A percentile compares a stretch with the other conserved stretches of the same genome.
These are phyloP conservation scores for Ascosphaera apis DNA, from an alignment of 2,329 filamentous ascomycete species.

Conservation along the genomic window DNA sequence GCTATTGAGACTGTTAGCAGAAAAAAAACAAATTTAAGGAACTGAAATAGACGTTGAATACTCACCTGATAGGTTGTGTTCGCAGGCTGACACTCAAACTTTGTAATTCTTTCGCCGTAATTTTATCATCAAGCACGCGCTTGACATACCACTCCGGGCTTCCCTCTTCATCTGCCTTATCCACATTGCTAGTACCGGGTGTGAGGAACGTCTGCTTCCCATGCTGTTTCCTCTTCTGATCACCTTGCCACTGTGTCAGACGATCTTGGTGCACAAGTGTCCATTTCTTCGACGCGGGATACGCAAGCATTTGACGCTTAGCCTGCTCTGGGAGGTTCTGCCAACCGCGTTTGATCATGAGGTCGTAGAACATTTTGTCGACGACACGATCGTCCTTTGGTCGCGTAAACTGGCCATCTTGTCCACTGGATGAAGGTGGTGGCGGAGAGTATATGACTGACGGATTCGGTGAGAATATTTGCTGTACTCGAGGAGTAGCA, in stretches of 20 bases:
- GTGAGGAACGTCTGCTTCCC: constrained; percentile 48
- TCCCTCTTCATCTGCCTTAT: constrained; percentile 76
- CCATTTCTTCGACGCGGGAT: constrained; percentile 91
- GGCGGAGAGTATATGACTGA: background rate
- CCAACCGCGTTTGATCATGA: constrained; percentile 97
- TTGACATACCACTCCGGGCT: constrained; percentile 97
- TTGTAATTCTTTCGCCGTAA: constrained; percentile 74
- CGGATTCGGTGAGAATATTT: constrained; percentile 1
- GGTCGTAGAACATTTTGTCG: constrained; percentile 70
- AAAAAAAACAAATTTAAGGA: background rate
- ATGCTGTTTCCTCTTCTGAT: constrained; percentile 66
- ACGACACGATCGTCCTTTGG: constrained; percentile 44
- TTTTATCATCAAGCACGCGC: constrained; percentile 86
- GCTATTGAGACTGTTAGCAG: constrained; percentile 14
- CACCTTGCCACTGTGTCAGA: constrained; percentile 77
- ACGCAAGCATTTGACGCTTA: constrained; percentile 83
- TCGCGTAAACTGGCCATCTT: constrained; percentile 8
- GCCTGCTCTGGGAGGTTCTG: constrained; percentile 92
- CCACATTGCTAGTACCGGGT: constrained; percentile 42
- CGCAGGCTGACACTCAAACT: constrained; percentile 84
- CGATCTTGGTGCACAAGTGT: constrained; percentile 88
- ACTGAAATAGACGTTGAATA: background rate
- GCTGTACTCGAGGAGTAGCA: constrained; percentile 26
- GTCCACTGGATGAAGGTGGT: background rate
- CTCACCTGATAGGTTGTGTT: constrained; percentile 67